Evolutionary conservation across 768 basidiomycete species (phyloP), one percentile per base, ranked within the genome.

Genomic region (Mycena venus): DNA sequence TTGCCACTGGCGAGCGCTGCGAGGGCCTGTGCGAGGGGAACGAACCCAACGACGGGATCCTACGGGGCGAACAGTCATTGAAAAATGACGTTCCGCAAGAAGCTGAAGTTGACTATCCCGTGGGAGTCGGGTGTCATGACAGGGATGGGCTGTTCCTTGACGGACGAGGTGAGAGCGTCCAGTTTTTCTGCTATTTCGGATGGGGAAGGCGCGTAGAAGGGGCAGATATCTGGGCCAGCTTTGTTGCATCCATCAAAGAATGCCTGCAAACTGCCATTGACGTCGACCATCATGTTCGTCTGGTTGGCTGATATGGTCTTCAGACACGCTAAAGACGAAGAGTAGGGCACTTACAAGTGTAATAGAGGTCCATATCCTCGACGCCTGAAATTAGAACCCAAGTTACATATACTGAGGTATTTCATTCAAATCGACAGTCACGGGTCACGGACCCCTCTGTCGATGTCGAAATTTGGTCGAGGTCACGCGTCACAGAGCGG

Each of bases 1-100:
- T 83, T 73, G 17, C 82, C 82, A 14, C 42, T 62, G 47, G 79
- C 79, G 3, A 81, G 73, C 42, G 74, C 82, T 10, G 80, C 76
- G 14, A 83, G 74, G 9, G 66, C 77, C 47, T 68, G 32, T 14
- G 72, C 79, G 5, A 81, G 70, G 12, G 47, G 6, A 19, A 68
- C 62, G 32, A 71, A 79, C n/a, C 58, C 58, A 10, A n/a, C 12
- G 27, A 15, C 27, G 15, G 67, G 12, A 12, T 58, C 72, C 36
- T 77, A 79, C 10, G 81, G 82, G 14, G 49, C 25, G 56, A 80
- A 82, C 19, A 83, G 70, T 6, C 73, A n/a, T 8, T 40, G 15
- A 38, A 80, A 75, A 31, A 83, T 61, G 25, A 71, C 64, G 31
- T 59, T 65, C 38, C 75, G 70, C 47, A 80, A 67, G 60, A 73